Percentiles rank a stretch among this genome's conserved stretches.
phyloP scores from a whole-genome alignment of 352 stramenopile genomes.

The Plasmopara halstedii region DNA sequence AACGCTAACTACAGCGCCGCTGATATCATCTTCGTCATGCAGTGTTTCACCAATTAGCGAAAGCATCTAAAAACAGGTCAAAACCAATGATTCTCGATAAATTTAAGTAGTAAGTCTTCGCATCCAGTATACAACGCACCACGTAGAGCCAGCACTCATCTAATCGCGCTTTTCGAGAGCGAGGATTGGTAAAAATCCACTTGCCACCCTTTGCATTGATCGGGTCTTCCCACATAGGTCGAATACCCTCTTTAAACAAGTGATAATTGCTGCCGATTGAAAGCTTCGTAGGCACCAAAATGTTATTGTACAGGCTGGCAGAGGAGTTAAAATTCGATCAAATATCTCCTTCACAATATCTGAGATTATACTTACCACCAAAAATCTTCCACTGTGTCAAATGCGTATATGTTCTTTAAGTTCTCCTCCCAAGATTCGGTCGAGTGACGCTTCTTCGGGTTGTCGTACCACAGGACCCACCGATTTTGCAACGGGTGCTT shows the following conservation, averaged over 20 bases:
- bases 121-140: conserved; percentile 32
- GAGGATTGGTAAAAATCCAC: conserved; percentile 95
- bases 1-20: conserved; percentile 93
- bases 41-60: conserved; percentile 95
- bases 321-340: background rate
- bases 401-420: conserved; percentile 90
- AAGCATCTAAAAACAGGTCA: conserved; percentile 60
- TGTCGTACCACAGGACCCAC: conserved; percentile 88
- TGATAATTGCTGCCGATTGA: conserved; percentile 94
- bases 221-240: conserved; percentile 97
- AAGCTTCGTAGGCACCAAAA: conserved; percentile 86
- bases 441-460: conserved; percentile 85
- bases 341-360: too few relatives aligned
- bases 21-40: conserved; percentile 92
- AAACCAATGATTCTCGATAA: background rate
- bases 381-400: conserved; percentile 95
- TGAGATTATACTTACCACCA: conserved; percentile 78
- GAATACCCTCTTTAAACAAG: conserved; percentile 95
- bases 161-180: conserved; percentile 86
- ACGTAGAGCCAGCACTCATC: conserved; percentile 96
- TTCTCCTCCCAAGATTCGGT: conserved; percentile 86
- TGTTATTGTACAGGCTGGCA: conserved; percentile 90
- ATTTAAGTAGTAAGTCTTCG: background rate
- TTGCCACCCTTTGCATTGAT: conserved; percentile 94
- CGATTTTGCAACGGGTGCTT: conserved; percentile 82